These are phyloP conservation scores for Scenedesmus sp. DNA, from an alignment of 163 green algal species.

Conservation along the genomic window DNA sequence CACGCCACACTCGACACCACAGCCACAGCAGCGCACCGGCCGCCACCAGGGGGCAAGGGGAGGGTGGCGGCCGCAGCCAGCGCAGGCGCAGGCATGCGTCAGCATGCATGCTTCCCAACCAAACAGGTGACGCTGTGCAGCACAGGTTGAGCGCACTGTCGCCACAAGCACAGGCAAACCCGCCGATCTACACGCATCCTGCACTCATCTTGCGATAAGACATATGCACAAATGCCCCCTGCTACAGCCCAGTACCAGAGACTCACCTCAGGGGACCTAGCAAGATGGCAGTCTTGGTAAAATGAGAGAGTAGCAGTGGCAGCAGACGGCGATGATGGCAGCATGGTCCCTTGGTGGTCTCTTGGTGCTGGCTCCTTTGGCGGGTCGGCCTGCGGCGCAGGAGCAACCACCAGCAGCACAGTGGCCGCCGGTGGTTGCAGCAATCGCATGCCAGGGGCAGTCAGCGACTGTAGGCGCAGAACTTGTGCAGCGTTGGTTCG, in stretches of 20 bases:
- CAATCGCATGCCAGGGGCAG: constrained; percentile 8
- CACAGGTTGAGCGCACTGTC: background rate
- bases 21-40: constrained; percentile 14
- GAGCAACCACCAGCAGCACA: constrained; percentile 22
- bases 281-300: background rate
- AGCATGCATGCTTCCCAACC: background rate
- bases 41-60: background rate
- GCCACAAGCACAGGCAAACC: background rate
- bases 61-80: constrained; percentile 24
- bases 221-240: background rate
- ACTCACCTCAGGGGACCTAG: background rate
- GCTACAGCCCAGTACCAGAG: background rate
- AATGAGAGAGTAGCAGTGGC: no score
- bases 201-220: background rate
- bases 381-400: no score
- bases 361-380: no score
- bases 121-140: background rate
- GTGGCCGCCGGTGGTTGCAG: constrained; percentile 27
- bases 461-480: background rate
- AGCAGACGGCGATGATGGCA: no score
- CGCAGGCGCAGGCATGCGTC: constrained; percentile 1
- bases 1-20: background rate
- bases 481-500: background rate
- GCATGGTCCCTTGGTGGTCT: no score
- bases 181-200: background rate